Evolutionary conservation across 305 asterid genomes (phyloP).

Genomic region (Fraxinus paxiana): DNA sequence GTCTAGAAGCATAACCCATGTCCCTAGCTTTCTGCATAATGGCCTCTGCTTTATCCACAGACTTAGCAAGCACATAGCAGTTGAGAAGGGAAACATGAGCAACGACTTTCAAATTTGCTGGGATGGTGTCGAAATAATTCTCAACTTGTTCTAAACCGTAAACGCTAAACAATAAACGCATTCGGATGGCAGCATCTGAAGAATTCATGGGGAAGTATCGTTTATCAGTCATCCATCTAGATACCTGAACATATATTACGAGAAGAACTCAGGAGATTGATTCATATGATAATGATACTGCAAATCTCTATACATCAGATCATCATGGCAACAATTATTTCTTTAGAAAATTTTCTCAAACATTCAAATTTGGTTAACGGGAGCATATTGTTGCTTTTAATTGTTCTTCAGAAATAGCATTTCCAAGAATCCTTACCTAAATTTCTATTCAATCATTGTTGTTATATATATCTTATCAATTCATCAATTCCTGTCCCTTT

Average conservation of each 20-base stretch:
- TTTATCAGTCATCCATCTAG: conserved; percentile 65
- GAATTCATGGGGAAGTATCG: conserved; percentile 26
- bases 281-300: not conserved
- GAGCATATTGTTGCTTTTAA: not conserved
- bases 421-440: not conserved
- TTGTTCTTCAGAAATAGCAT: not conserved
- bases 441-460: not conserved
- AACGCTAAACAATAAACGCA: conserved; percentile 41
- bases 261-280: not conserved
- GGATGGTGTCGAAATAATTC: conserved; percentile 42
- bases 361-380: not conserved
- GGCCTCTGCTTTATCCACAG: conserved; percentile 62
- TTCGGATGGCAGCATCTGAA: conserved; percentile 38
- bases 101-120: conserved; percentile 32
- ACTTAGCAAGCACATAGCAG: conserved; percentile 48
- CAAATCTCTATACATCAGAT: not conserved
- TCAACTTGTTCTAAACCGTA: conserved; percentile 56
- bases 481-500: not conserved
- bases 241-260: conserved; percentile 37
- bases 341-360: not conserved
- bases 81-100: conserved; percentile 51
- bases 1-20: conserved; percentile 42
- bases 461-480: not conserved
- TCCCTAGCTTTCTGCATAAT: conserved; percentile 55
- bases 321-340: not conserved